These are phyloP conservation scores for Halophytophthora batemanensis DNA, from an alignment of 352 stramenopile genomes.

Conservation along the genomic window DNA sequence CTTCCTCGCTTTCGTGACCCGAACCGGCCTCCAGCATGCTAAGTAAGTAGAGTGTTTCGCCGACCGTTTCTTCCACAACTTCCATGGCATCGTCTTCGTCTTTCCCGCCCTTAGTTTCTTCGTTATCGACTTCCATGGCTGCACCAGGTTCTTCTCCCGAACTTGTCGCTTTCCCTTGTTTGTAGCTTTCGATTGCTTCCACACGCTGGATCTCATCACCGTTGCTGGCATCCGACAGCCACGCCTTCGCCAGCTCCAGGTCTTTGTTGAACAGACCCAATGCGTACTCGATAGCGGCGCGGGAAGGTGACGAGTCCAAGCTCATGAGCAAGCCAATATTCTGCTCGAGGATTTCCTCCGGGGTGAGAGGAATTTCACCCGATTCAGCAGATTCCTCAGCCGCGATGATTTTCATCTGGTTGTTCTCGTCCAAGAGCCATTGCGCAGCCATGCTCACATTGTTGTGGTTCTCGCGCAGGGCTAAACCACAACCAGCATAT, in stretches of 20 bases:
- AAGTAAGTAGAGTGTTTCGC: conserved; percentile 89
- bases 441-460: conserved; percentile 73
- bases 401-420: conserved; percentile 64
- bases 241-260: conserved; percentile 56
- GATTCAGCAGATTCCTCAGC: conserved; percentile 53
- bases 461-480: conserved; percentile 62
- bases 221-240: conserved; percentile 62
- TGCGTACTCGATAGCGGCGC: conserved; percentile 56
- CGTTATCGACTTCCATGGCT: conserved; percentile 42
- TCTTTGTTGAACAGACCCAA: conserved; percentile 65
- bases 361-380: conserved; percentile 48
- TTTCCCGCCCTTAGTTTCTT: conserved; percentile 47
- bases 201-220: conserved; percentile 59
- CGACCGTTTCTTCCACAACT: conserved; percentile 54
- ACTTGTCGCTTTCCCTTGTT: conserved; percentile 1
- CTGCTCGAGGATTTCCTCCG: conserved; percentile 64
- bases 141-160: conserved; percentile 3
- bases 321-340: conserved; percentile 76
- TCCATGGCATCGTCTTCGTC: conserved; percentile 53
- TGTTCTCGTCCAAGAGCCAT: conserved; percentile 80
- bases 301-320: conserved; percentile 44
- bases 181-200: conserved; percentile 21
- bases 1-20: conserved; percentile 26
- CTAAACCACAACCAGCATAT: conserved; percentile 72
- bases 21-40: conserved; percentile 89